These are phyloP conservation scores for Penicillium taxi DNA, from an alignment of 495 filamentous ascomycete genomes.

Conservation along the genomic window DNA sequence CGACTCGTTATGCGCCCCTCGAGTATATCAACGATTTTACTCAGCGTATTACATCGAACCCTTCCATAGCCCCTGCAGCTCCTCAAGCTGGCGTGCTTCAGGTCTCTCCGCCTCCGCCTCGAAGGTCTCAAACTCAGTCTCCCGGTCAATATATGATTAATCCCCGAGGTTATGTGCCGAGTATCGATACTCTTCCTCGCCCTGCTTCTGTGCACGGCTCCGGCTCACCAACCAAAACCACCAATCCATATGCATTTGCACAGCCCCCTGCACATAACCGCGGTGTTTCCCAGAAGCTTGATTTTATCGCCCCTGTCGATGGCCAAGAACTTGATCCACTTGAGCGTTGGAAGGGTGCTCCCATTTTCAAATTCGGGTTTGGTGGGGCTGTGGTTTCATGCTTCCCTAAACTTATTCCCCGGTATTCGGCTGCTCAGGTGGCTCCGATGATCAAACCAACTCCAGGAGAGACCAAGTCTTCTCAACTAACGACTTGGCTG, in stretches of 20 bases:
- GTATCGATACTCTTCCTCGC: slow-evolving; percentile 49
- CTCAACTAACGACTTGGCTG: slow-evolving; percentile 58
- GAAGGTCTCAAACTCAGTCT: slow-evolving; percentile 79
- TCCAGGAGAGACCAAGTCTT: slow-evolving; percentile 75
- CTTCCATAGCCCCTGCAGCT: slow-evolving; percentile 24
- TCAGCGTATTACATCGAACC: slow-evolving; percentile 39
- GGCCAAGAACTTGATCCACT: slow-evolving; percentile 72
- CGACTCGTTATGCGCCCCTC: slow-evolving; percentile 33
- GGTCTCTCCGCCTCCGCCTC: slow-evolving; percentile 34
- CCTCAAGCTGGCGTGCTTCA: slow-evolving; percentile 29
- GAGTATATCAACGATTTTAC: slow-evolving; percentile 49
- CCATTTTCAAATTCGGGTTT: slow-evolving; percentile 80
- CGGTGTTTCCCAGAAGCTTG: slow-evolving; percentile 37
- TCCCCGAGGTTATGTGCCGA: slow-evolving; percentile 39
- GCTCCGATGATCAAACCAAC: slow-evolving; percentile 73
- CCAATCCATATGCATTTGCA: slow-evolving; percentile 28
- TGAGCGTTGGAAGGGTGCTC: slow-evolving; percentile 81
- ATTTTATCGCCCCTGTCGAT: slow-evolving; percentile 62
- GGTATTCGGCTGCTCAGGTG: slow-evolving; percentile 66
- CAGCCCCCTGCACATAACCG: slow-evolving; percentile 22
- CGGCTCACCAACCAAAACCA: slow-evolving; percentile 39
- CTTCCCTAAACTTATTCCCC: slow-evolving; percentile 82
- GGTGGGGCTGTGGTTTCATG: slow-evolving; percentile 75
- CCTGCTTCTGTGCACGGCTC: slow-evolving; percentile 62
- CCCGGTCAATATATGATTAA: slow-evolving; percentile 53